Percentiles rank a stretch among this genome's conserved stretches.
These are phyloP conservation scores for Thalassiosira livingstoniorum DNA, from an alignment of 352 stramenopile genomes.

Conservation along the genomic window DNA sequence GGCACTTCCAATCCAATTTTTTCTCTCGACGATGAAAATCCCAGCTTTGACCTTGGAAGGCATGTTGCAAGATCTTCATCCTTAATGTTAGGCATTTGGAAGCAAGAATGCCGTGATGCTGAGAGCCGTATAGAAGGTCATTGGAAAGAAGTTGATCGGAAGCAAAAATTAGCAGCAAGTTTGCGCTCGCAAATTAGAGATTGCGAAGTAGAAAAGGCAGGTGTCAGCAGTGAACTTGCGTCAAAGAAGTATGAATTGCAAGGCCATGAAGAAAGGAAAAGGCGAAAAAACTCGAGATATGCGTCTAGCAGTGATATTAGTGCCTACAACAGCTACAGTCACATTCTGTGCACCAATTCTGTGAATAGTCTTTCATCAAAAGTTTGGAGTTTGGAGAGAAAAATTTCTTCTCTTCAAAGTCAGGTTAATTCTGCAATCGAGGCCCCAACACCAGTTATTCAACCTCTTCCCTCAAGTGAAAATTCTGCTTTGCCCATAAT, in stretches of 20 bases:
- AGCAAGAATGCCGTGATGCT: slow-evolving; percentile 50
- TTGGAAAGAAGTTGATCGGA: slow-evolving; percentile 55
- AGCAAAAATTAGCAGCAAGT: slow-evolving; percentile 39
- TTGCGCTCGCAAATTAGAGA: slow-evolving; percentile 42
- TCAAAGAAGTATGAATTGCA: slow-evolving; percentile 28
- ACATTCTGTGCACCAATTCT: neutral
- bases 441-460: slow-evolving; percentile 54
- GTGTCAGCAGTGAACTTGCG: slow-evolving; percentile 32
- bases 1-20: slow-evolving; percentile 48
- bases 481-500: slow-evolving; percentile 56
- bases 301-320: neutral
- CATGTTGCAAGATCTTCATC: slow-evolving; percentile 29
- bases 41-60: slow-evolving; percentile 48
- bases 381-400: slow-evolving; percentile 27
- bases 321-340: slow-evolving; percentile 6
- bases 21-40: slow-evolving; percentile 48
- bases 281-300: neutral
- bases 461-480: slow-evolving; percentile 53
- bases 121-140: slow-evolving; percentile 36
- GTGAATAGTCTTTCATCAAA: slow-evolving; percentile 11
- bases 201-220: slow-evolving; percentile 17
- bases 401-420: slow-evolving; percentile 25
- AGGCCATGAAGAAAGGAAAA: slow-evolving; percentile 35
- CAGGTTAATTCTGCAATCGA: slow-evolving; percentile 32
- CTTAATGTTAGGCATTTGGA: slow-evolving; percentile 41